Conservation (phyloP, 2,329 filamentous ascomycete species). For the Aureobasidium sp. region DNA sequence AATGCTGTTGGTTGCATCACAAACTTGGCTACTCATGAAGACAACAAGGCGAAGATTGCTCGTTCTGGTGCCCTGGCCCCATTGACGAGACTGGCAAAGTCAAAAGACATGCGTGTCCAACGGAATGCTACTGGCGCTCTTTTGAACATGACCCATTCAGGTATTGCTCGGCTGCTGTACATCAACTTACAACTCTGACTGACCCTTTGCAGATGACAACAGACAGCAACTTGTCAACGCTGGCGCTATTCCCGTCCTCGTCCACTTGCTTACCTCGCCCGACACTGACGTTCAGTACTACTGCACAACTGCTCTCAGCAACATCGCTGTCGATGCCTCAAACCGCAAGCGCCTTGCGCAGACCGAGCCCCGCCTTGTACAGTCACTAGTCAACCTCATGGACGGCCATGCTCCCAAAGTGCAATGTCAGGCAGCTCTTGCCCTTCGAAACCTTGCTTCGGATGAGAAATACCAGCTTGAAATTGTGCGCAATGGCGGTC, state of each 20-base stretch:
- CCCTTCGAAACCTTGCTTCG: slow-evolving; percentile 88
- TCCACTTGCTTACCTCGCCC: slow-evolving; percentile 83
- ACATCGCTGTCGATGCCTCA: slow-evolving; percentile 89
- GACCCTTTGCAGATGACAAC: slow-evolving; percentile 68
- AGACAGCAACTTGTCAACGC: slow-evolving; percentile 95
- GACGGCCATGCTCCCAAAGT: slow-evolving; percentile 96
- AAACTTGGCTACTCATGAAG: slow-evolving; percentile 94
- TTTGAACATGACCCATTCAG: slow-evolving; percentile 98
- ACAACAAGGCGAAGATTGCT: slow-evolving; percentile 98
- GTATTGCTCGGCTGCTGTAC: slow-evolving; percentile 42
- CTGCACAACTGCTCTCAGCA: slow-evolving; percentile 96
- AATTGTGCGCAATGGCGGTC: slow-evolving; percentile 82
- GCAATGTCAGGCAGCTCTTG: slow-evolving; percentile 92
- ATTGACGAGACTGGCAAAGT: slow-evolving; percentile 86
- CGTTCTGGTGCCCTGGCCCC: slow-evolving; percentile 87
- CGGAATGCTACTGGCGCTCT: slow-evolving; percentile 93
- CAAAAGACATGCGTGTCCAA: slow-evolving; percentile 97
- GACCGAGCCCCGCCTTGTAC: slow-evolving; percentile 83
- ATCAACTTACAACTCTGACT: not conserved
- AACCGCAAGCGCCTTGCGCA: slow-evolving; percentile 89
- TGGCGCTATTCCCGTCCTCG: slow-evolving; percentile 93
- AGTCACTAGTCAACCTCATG: slow-evolving; percentile 92
- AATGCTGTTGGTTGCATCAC: slow-evolving; percentile 99
- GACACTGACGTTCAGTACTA: slow-evolving; percentile 99
- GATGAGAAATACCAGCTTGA: slow-evolving; percentile 99